These are phyloP conservation scores for Asterella californica DNA, from an alignment of 225 moss, liverwort and hornwort species.

Conservation along the genomic window DNA sequence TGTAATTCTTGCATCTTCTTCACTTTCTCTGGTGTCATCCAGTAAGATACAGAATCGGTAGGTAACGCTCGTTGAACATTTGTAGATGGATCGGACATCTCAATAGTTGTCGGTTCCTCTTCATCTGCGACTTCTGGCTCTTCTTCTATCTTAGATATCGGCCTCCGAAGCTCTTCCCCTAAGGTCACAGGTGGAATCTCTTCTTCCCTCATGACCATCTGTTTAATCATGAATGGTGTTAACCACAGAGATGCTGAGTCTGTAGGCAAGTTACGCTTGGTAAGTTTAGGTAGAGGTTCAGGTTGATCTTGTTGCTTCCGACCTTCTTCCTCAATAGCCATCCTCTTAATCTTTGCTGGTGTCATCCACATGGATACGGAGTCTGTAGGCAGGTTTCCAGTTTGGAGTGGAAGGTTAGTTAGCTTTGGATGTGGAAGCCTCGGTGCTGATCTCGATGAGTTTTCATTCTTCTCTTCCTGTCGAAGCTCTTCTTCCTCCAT, in stretches of 20 bases:
- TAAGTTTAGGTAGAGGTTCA: background rate
- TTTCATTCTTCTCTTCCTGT: background rate
- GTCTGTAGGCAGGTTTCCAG: background rate
- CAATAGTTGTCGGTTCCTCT: background rate
- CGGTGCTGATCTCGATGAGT: background rate
- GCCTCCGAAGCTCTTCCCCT: background rate
- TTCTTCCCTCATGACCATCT: background rate
- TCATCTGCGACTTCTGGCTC: background rate
- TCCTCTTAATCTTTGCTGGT: background rate
- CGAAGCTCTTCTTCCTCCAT: background rate
- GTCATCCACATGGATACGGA: conserved; percentile 4
- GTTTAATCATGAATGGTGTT: background rate
- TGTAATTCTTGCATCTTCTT: background rate
- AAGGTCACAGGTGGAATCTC: background rate
- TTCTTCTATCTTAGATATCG: background rate
- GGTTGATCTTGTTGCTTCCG: background rate
- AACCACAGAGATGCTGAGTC: conserved; percentile 8
- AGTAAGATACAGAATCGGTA: background rate
- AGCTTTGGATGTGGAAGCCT: background rate
- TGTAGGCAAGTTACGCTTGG: background rate
- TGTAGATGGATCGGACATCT: background rate
- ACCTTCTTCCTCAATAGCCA: background rate
- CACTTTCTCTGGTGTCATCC: background rate
- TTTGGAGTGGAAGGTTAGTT: background rate
- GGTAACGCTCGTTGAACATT: background rate